Percentiles rank a stretch among this genome's conserved stretches.
phyloP scores from a whole-genome alignment of 2,329 filamentous ascomycete species.

The Fusarium sp. region DNA sequence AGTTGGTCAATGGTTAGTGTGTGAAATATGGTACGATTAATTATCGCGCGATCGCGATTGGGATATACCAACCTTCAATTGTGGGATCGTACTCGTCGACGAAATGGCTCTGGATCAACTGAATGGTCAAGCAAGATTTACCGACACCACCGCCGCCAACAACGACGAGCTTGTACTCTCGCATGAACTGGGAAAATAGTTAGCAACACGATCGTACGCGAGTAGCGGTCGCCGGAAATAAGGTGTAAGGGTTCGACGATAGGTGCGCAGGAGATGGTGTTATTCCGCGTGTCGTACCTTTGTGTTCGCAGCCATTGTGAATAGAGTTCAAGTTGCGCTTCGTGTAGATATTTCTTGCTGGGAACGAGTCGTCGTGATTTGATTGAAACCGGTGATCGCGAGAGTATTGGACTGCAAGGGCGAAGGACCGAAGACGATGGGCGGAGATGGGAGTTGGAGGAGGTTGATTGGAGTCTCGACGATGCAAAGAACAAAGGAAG shows the following conservation, averaged over 20 bases:
- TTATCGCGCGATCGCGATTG: background rate
- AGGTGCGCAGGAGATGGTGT: background rate
- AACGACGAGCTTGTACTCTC: constrained; percentile 96
- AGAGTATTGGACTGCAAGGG: constrained; percentile 31
- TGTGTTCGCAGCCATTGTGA: constrained; percentile 55
- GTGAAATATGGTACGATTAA: constrained; percentile 32
- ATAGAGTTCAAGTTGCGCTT: constrained; percentile 40
- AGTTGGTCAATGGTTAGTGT: constrained; percentile 25
- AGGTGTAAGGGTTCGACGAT: background rate
- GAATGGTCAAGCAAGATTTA: constrained; percentile 99
- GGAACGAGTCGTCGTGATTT: constrained; percentile 32
- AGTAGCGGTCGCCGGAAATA: background rate
- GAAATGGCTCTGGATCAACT: constrained; percentile 95
- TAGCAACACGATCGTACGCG: constrained; percentile 31
- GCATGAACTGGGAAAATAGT: constrained; percentile 72
- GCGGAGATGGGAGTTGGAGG: constrained; percentile 17
- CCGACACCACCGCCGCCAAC: constrained; percentile 98
- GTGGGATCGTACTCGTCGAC: constrained; percentile 99
- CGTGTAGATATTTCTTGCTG: constrained; percentile 34
- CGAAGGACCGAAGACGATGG: constrained; percentile 29
- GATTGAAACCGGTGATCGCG: constrained; percentile 34
- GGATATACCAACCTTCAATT: constrained; percentile 83
- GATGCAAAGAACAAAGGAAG: constrained; percentile 39
- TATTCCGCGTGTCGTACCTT: constrained; percentile 49
- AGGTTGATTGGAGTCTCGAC: constrained; percentile 24